A percentile compares a stretch with the other conserved stretches of the same genome.
Conservation (phyloP, 177 flowering plant species). For the Vitis hybrid region DNA sequence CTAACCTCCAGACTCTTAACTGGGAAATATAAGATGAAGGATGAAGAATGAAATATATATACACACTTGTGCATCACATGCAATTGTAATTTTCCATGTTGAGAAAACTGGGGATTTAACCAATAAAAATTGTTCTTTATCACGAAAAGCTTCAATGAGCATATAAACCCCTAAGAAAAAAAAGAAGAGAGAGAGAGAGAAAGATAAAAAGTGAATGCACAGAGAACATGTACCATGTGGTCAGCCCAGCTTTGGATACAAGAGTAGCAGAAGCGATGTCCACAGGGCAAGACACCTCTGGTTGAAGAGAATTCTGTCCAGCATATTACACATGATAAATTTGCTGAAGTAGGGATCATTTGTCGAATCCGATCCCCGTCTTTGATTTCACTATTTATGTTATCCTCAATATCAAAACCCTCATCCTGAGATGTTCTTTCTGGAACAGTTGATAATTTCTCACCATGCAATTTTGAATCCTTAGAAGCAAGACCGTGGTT, state of each 20-base stretch:
- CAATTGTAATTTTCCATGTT: too few relatives aligned
- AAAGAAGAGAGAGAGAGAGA: not conserved
- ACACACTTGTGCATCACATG: too few relatives aligned
- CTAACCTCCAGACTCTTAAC: too few relatives aligned
- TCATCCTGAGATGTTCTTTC: constrained; percentile 19
- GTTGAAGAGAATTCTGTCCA: constrained; percentile 82
- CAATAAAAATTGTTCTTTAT: too few relatives aligned
- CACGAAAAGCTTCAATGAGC: not conserved
- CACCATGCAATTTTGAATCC: constrained; percentile 15
- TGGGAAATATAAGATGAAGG: too few relatives aligned
- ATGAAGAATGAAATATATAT: too few relatives aligned
- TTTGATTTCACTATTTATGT: constrained; percentile 8
- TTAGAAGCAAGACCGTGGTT: constrained; percentile 9
- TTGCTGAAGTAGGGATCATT: constrained; percentile 31
- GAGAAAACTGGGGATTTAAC: too few relatives aligned
- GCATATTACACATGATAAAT: constrained; percentile 88
- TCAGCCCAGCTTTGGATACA: constrained; percentile 91
- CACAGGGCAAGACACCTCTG: constrained; percentile 86
- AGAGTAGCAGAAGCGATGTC: constrained; percentile 90
- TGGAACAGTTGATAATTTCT: constrained; percentile 11
- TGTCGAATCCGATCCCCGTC: constrained; percentile 15
- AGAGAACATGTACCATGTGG: constrained; percentile 53
- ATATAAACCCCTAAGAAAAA: not conserved
- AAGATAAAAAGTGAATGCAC: not conserved
- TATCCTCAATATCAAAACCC: constrained; percentile 20